These are phyloP conservation scores for Isatis tinctoria DNA, from an alignment of 345 rosid genomes.

Conservation along the genomic window DNA sequence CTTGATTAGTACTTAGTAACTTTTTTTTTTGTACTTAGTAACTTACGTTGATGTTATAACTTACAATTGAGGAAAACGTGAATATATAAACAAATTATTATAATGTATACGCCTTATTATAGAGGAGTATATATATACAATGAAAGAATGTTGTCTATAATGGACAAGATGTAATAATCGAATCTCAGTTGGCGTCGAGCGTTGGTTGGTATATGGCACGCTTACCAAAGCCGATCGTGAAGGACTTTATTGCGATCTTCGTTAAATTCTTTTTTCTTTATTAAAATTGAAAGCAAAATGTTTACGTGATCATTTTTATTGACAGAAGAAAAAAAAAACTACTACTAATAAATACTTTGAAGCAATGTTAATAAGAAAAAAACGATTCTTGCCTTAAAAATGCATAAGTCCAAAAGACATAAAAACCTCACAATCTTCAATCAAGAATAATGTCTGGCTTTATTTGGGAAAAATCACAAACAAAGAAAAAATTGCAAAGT, in stretches of 20 bases:
- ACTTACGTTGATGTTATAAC: neutral
- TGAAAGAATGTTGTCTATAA: neutral
- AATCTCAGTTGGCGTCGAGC: slow-evolving; percentile 29
- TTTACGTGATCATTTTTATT: slow-evolving; percentile 4
- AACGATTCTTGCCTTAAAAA: slow-evolving; percentile 14
- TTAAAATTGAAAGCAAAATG: neutral
- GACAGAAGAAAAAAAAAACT: neutral
- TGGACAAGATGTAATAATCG: slow-evolving; percentile 1
- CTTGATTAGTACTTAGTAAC: neutral
- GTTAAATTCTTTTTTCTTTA: neutral
- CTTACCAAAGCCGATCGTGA: slow-evolving; percentile 23
- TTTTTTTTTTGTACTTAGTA: neutral
- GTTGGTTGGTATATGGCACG: slow-evolving; percentile 24
- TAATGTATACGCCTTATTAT: neutral
- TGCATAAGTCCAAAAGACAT: neutral
- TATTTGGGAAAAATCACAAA: slow-evolving; percentile 12
- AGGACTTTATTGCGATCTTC: slow-evolving; percentile 30
- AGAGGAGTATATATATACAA: neutral
- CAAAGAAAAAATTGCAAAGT: neutral
- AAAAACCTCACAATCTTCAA: slow-evolving; percentile 6
- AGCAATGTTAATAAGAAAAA: neutral
- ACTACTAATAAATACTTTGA: neutral
- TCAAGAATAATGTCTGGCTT: slow-evolving; percentile 12
- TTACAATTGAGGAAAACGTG: neutral
- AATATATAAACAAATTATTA: neutral